phyloP scores from a whole-genome alignment of 2,329 filamentous ascomycete genomes.

The Venturia aucupariae region DNA sequence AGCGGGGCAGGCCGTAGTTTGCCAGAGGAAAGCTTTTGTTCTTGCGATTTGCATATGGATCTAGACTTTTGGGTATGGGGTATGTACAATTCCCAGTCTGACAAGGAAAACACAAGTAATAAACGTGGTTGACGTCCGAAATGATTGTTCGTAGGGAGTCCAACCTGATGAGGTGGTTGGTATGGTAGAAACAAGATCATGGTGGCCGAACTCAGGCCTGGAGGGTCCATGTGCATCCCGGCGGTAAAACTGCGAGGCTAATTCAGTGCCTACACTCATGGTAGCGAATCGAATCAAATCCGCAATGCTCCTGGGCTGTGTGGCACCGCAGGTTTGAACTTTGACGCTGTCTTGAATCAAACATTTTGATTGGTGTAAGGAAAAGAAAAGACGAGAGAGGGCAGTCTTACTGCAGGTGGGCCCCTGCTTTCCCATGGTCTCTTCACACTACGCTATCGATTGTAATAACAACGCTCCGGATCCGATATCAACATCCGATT shows the following conservation, averaged over 20 bases:
- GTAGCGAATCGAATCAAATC: slow-evolving; percentile 5
- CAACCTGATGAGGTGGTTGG: not conserved
- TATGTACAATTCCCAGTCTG: slow-evolving; percentile 1
- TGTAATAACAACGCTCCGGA: not conserved
- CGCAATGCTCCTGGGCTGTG: not conserved
- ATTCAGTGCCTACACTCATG: not conserved
- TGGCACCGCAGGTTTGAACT: slow-evolving; percentile 5
- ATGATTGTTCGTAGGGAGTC: not conserved
- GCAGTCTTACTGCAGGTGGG: not conserved
- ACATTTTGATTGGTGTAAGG: slow-evolving; percentile 1
- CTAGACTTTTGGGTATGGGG: not conserved
- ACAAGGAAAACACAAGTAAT: not conserved
- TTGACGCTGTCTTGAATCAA: slow-evolving; percentile 3
- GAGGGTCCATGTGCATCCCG: not conserved
- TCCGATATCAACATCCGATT: not conserved
- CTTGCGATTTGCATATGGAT: not conserved
- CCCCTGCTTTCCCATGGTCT: not conserved
- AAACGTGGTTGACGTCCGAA: not conserved
- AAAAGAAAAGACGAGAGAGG: not conserved
- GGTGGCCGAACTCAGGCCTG: not conserved
- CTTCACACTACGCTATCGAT: not conserved
- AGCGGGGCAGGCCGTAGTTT: not conserved
- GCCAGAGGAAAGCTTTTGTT: not conserved
- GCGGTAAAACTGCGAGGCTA: slow-evolving; percentile 5
- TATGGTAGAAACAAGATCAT: not conserved